These are phyloP conservation scores for Globisporangium acanthophoron DNA, from an alignment of 352 stramenopile genomes.

Conservation along the genomic window DNA sequence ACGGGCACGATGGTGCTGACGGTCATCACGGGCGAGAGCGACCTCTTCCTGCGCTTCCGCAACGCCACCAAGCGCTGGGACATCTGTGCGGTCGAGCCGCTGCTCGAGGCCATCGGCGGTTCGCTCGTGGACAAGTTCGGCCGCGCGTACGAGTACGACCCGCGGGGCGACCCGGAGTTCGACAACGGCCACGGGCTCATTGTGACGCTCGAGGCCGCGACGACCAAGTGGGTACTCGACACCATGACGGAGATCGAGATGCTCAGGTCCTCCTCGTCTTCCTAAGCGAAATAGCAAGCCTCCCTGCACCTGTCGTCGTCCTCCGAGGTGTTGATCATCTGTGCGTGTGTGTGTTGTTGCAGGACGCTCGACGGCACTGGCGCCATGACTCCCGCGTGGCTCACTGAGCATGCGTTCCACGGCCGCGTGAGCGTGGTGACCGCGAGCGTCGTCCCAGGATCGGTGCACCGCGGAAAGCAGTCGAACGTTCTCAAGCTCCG, in stretches of 20 bases:
- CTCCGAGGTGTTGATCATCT: not conserved
- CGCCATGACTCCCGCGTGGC: conserved; percentile 41
- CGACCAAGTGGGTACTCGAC: conserved; percentile 30
- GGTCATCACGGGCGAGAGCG: conserved; percentile 52
- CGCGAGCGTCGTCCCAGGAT: conserved; percentile 25
- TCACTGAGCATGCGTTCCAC: conserved; percentile 26
- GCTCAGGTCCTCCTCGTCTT: conserved; percentile 36
- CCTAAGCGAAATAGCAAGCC: conserved; percentile 4
- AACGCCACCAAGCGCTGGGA: conserved; percentile 73
- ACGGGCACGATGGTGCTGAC: conserved; percentile 71
- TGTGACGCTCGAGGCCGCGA: conserved; percentile 32
- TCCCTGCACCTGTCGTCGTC: not conserved
- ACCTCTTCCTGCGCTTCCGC: conserved; percentile 69
- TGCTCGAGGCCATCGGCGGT: conserved; percentile 53
- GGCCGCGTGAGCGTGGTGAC: conserved; percentile 4
- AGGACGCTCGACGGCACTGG: conserved; percentile 37
- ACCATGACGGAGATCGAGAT: conserved; percentile 42
- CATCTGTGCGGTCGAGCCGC: conserved; percentile 66
- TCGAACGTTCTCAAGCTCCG: conserved; percentile 38
- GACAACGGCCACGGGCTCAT: conserved; percentile 62
- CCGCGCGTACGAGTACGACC: conserved; percentile 57
- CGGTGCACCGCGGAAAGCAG: conserved; percentile 48
- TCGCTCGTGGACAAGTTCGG: conserved; percentile 52
- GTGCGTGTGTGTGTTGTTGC: conserved; percentile 5
- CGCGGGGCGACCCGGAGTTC: conserved; percentile 38